Conservation (phyloP, 177 flowering plant genomes). For the Telopea speciosissima region DNA sequence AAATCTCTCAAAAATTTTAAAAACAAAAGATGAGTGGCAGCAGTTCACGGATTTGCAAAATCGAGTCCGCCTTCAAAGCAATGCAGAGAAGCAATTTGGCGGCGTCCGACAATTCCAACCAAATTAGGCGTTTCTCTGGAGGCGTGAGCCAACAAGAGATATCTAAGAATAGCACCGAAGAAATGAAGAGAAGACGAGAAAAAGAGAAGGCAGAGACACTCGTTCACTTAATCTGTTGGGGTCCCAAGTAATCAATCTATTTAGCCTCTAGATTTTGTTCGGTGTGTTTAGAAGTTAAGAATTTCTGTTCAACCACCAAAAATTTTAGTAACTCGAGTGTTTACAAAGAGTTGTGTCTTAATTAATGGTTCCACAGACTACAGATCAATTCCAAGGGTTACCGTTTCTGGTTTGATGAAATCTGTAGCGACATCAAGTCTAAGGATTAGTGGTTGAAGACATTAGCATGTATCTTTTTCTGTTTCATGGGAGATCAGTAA, state of each 20-base stretch:
- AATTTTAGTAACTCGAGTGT: too few relatives aligned
- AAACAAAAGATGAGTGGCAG: neutral
- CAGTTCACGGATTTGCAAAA: neutral
- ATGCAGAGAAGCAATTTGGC: neutral
- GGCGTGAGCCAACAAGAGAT: neutral
- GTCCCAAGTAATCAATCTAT: neutral
- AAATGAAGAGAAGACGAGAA: slow-evolving; percentile 2
- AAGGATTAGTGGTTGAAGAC: too few relatives aligned
- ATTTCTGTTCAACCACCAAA: too few relatives aligned
- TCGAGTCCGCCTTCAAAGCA: slow-evolving; percentile 1
- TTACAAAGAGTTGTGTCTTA: too few relatives aligned
- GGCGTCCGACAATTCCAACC: neutral
- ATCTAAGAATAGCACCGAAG: neutral
- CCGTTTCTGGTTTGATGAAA: too few relatives aligned
- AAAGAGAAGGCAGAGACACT: slow-evolving; percentile 14
- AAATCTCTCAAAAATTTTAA: too few relatives aligned
- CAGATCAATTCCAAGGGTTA: too few relatives aligned
- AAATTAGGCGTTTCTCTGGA: neutral
- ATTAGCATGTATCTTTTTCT: too few relatives aligned
- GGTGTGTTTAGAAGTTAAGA: neutral
- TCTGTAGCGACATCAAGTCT: too few relatives aligned
- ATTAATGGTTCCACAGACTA: too few relatives aligned
- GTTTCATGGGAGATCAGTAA: too few relatives aligned
- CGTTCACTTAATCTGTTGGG: neutral
- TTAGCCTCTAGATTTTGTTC: too few relatives aligned